Evolutionary conservation across 169 alveolate species (phyloP).

Genomic region (Cryptosporidium parvum): DNA sequence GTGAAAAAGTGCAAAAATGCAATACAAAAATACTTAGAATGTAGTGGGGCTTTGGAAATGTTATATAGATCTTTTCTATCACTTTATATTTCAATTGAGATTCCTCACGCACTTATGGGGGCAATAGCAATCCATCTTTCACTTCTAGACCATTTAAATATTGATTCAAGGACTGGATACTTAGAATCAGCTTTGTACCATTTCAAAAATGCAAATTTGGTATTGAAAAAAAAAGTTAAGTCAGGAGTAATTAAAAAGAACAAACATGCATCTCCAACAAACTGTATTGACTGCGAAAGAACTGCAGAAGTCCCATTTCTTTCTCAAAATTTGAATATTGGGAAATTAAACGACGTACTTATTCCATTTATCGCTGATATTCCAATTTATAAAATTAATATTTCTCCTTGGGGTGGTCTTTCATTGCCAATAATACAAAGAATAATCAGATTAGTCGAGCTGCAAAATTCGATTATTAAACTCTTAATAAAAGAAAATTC

Average conservation of each 20-base stretch:
- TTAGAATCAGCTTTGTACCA: constrained; percentile 50
- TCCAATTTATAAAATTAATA: constrained; percentile 14
- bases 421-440: constrained; percentile 3
- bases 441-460: constrained; percentile 27
- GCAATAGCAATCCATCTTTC: constrained; percentile 70
- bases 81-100: neutral
- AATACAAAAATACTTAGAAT: constrained; percentile 51
- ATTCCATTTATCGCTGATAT: constrained; percentile 49
- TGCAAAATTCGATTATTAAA: constrained; percentile 4
- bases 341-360: constrained; percentile 20
- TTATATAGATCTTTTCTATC: constrained; percentile 31
- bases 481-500: constrained; percentile 10
- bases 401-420: constrained; percentile 69
- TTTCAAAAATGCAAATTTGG: constrained; percentile 27
- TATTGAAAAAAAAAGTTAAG: constrained; percentile 39
- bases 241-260: neutral
- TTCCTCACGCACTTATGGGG: constrained; percentile 53
- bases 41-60: constrained; percentile 55
- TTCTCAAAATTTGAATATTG: neutral
- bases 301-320: neutral
- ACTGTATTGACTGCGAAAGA: neutral
- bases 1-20: constrained; percentile 27
- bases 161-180: constrained; percentile 63
- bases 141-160: constrained; percentile 7
- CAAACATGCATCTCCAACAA: neutral